Evolutionary conservation across 345 rosid species (phyloP), one percentile per base, ranked within the genome.

Genomic region (Boechera stricta): DNA sequence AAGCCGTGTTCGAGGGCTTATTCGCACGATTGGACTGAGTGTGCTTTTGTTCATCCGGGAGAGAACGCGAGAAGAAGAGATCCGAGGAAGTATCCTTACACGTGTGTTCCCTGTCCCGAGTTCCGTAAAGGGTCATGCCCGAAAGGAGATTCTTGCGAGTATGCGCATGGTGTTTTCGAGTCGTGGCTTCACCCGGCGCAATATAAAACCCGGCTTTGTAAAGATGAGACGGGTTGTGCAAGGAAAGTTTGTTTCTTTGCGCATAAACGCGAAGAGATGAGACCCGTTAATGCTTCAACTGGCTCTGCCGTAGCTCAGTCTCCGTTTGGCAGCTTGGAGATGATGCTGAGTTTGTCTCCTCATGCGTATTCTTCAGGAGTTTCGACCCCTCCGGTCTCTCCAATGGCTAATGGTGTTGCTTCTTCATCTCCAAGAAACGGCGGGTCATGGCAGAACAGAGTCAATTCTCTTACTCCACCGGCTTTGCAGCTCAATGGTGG

Each of bases 161-260:
- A 91, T 41, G 99, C 98, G 0, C 99, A 95, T n/a, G 99, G 99
- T 12, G 94, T 95, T 31, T 95, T 92, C 53, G 99, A 95, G 87
- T 90, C 97, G 1, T 95, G 99, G 99, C 87, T 95, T 44, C 99
- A 95, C 82, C 99, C 99, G 10, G 93, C 99, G 0, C 99, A 95
- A 80, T 95, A 95, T 75, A 80, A 96, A 52, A 95, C 99, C 18
- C 63, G 98, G 80, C 92, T 95, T 53, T 95, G 99, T 89, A 95
- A 95, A 87, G 98, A 95, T 26, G 99, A 95, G 82, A 87, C 82
- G 2, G 89, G 96, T 16, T 95, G 99, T 64, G 55, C 88, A 0
- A 85, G 99, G 53, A 95, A 91, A 87, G 99, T 95, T 4, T 95
- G 99, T 76, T 95, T 95, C 90, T 95, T 95, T 70, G 99, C 99